phyloP scores from a whole-genome alignment of 2,329 filamentous ascomycete species.

The Fusarium metavorans region DNA sequence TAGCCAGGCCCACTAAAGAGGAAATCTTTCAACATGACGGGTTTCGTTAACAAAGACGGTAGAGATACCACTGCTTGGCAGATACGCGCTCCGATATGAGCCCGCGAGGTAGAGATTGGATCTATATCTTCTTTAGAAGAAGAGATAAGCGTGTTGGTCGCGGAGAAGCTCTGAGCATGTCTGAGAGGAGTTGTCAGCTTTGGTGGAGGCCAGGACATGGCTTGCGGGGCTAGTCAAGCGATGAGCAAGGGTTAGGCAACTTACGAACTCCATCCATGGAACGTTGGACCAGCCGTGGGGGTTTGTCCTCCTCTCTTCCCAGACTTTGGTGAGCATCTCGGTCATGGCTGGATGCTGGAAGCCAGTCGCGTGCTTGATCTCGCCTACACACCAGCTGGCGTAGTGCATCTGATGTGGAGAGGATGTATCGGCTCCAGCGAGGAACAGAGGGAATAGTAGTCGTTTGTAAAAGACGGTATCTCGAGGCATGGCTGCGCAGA shows the following conservation, averaged over 20 bases:
- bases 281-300: constrained; percentile 33
- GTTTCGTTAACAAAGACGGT: neutral
- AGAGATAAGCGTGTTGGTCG: constrained; percentile 35
- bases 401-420: constrained; percentile 44
- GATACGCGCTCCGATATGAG: neutral
- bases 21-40: neutral
- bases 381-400: constrained; percentile 35
- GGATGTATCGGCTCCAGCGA: constrained; percentile 42
- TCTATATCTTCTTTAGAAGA: constrained; percentile 21
- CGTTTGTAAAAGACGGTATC: constrained; percentile 43
- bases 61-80: neutral
- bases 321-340: constrained; percentile 41
- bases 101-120: neutral
- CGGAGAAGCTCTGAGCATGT: constrained; percentile 31
- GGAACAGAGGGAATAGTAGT: constrained; percentile 45
- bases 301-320: constrained; percentile 36
- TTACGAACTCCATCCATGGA: constrained; percentile 48
- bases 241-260: neutral
- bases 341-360: constrained; percentile 44
- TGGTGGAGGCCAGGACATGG: neutral
- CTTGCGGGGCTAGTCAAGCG: neutral
- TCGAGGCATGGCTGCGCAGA: constrained; percentile 37
- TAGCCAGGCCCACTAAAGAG: neutral
- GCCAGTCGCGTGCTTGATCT: constrained; percentile 42
- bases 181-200: neutral